Conservation (phyloP, 257 asterid species). For the Perilla frutescens region DNA sequence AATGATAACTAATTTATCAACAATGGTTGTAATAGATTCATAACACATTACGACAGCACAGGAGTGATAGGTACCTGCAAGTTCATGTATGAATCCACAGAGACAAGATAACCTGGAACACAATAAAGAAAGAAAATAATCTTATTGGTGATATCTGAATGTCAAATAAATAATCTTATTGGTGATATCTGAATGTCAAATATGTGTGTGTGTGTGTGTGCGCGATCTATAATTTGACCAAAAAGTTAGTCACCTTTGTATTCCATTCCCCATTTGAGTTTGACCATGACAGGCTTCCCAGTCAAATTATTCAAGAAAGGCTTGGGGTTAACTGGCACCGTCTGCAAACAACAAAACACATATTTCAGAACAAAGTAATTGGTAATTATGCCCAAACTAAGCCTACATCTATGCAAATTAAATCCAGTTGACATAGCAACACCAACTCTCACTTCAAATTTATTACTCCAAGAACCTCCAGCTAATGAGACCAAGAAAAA, state of each 20-base stretch:
- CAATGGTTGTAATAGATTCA: conserved; percentile 2
- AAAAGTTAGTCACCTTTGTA: conserved; percentile 68
- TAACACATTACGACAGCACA: neutral
- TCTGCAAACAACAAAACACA: conserved; percentile 51
- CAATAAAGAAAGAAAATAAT: neutral
- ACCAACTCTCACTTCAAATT: conserved; percentile 1
- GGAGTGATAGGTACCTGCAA: conserved; percentile 68
- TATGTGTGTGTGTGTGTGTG: too few species aligned
- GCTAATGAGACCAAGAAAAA: neutral
- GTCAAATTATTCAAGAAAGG: conserved; percentile 97
- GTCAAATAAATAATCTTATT: neutral
- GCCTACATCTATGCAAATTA: conserved; percentile 1
- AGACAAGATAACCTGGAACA: conserved; percentile 81
- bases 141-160: neutral
- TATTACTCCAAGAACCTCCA: neutral
- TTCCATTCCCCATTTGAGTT: conserved; percentile 99
- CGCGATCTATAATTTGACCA: neutral
- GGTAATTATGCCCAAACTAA: neutral
- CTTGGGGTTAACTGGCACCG: conserved; percentile 98
- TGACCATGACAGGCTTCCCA: conserved; percentile 94
- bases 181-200: neutral
- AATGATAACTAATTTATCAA: neutral
- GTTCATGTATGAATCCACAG: conserved; percentile 98
- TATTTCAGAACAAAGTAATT: conserved; percentile 10
- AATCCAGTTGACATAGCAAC: conserved; percentile 9